Conservation (phyloP, 2,329 filamentous ascomycete species). For the Penicillium hesseltinei region DNA sequence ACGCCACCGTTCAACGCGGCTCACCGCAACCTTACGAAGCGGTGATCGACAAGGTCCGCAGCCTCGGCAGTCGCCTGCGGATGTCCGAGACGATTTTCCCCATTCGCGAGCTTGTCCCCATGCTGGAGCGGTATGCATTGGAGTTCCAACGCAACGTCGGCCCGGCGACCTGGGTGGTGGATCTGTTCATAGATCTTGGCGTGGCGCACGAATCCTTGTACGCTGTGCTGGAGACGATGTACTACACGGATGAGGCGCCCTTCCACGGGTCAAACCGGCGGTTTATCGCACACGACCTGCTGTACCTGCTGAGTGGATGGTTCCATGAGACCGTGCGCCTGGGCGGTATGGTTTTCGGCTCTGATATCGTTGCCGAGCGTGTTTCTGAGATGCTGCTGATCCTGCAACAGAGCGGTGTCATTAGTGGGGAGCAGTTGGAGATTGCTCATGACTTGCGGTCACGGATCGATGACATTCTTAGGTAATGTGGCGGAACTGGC, state of each 20-base stretch:
- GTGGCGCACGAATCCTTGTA: constrained; percentile 62
- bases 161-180: constrained; percentile 59
- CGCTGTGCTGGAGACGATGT: constrained; percentile 63
- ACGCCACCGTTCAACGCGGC: constrained; percentile 47
- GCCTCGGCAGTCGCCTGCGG: constrained; percentile 55
- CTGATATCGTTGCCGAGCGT: constrained; percentile 55
- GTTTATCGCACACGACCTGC: constrained; percentile 59
- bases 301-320: constrained; percentile 63
- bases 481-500: constrained; percentile 25
- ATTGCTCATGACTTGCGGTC: constrained; percentile 42
- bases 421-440: constrained; percentile 37
- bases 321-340: constrained; percentile 55
- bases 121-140: constrained; percentile 55
- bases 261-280: constrained; percentile 59
- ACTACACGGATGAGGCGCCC: constrained; percentile 65
- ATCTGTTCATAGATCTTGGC: constrained; percentile 63
- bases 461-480: constrained; percentile 42
- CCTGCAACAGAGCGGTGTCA: constrained; percentile 43
- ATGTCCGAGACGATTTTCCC: constrained; percentile 58
- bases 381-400: constrained; percentile 47
- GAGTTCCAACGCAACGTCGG: constrained; percentile 50
- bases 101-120: constrained; percentile 53
- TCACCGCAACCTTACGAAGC: constrained; percentile 49
- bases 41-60: constrained; percentile 54
- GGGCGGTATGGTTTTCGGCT: constrained; percentile 58